These are phyloP conservation scores for Cydonia oblonga DNA, from an alignment of 331 rosid genomes.

Conservation along the genomic window DNA sequence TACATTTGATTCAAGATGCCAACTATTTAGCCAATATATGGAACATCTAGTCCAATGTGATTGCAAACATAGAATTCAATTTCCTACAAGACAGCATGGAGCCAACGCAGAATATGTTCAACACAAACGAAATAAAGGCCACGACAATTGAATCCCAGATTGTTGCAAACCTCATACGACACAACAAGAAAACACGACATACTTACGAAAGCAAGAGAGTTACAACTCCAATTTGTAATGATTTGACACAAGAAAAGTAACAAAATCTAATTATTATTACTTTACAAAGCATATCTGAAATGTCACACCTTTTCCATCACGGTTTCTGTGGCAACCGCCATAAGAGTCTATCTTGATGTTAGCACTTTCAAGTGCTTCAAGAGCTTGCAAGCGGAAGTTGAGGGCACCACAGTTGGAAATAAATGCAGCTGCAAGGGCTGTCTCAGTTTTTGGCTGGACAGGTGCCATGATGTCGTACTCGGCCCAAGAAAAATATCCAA, in stretches of 20 bases:
- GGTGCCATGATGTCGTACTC: conserved; percentile 97
- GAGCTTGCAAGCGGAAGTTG: conserved; percentile 91
- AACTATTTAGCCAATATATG: neutral
- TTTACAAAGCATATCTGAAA: neutral
- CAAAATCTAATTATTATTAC: neutral
- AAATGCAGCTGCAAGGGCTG: conserved; percentile 90
- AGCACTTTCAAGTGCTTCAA: conserved; percentile 67
- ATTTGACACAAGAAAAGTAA: neutral
- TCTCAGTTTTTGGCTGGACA: conserved; percentile 64
- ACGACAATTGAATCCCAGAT: neutral
- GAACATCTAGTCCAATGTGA: neutral
- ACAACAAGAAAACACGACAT: neutral
- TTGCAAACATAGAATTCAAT: neutral
- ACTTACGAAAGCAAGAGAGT: neutral
- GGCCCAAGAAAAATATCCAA: conserved; percentile 98
- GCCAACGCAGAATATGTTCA: neutral
- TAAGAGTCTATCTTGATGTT: conserved; percentile 66
- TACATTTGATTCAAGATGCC: neutral
- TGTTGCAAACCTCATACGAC: neutral
- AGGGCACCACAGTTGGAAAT: conserved; percentile 95
- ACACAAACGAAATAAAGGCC: neutral
- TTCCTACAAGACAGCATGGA: neutral
- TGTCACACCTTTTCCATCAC: conserved; percentile 58
- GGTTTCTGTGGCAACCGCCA: conserved; percentile 91
- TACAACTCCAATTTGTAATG: neutral